These are phyloP conservation scores for Coprinellus micaceus DNA, from an alignment of 768 basidiomycete species.

Conservation along the genomic window DNA sequence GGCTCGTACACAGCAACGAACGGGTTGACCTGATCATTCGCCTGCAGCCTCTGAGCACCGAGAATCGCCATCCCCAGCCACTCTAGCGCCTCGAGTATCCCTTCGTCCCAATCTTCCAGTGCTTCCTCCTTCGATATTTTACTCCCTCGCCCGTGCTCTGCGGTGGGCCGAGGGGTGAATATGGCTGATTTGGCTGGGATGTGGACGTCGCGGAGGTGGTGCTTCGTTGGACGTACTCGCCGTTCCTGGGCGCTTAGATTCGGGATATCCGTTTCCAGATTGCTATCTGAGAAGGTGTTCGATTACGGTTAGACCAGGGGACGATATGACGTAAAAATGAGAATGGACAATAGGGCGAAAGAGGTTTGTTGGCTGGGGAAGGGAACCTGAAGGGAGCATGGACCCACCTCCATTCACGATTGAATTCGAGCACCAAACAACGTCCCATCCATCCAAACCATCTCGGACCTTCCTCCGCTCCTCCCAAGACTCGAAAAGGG, in stretches of 20 bases:
- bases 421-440: constrained; percentile 14
- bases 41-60: constrained; percentile 62
- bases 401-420: neutral
- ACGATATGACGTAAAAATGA: no score
- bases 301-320: no score
- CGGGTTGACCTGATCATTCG: constrained; percentile 64
- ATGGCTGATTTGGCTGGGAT: constrained; percentile 17
- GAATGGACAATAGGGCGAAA: no score
- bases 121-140: constrained; percentile 21
- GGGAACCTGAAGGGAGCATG: neutral
- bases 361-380: no score
- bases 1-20: constrained; percentile 64
- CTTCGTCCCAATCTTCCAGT: constrained; percentile 49
- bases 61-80: constrained; percentile 72
- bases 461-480: neutral
- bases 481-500: constrained; percentile 5
- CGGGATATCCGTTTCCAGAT: neutral
- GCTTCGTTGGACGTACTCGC: constrained; percentile 4
- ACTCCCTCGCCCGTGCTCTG: constrained; percentile 4
- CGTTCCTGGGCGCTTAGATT: neutral
- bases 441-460: constrained; percentile 10
- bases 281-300: no score
- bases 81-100: constrained; percentile 51
- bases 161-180: constrained; percentile 25
- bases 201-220: constrained; percentile 2